A percentile compares a stretch with the other conserved stretches of the same genome.
These are phyloP conservation scores for Scheffersomyces amazonensis DNA, from an alignment of 805 yeast species.

Conservation along the genomic window DNA sequence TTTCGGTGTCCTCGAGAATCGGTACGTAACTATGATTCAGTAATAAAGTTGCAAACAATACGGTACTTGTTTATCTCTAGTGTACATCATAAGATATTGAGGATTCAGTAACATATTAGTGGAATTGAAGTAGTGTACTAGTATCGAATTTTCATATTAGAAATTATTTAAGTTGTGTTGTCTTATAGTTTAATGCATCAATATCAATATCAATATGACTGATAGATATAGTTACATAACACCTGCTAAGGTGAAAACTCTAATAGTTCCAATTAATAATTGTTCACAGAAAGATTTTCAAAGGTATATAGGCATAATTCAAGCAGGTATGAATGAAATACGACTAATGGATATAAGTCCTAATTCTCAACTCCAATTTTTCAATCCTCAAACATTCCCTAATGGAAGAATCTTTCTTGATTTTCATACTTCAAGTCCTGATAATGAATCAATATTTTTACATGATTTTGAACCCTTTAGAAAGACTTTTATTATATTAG, in stretches of 20 bases:
- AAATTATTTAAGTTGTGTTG: too few relatives aligned
- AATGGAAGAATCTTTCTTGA: constrained; percentile 68
- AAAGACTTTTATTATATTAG: constrained; percentile 63
- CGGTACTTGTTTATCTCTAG: too few relatives aligned
- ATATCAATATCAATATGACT: constrained; percentile 13
- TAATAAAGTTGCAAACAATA: too few relatives aligned
- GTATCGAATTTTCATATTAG: too few relatives aligned
- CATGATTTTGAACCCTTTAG: constrained; percentile 91
- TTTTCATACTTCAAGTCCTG: constrained; percentile 44
- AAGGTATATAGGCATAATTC: constrained; percentile 42
- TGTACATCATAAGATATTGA: too few relatives aligned
- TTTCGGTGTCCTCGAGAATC: too few relatives aligned
- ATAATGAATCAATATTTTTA: constrained; percentile 60
- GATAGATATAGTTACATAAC: constrained; percentile 50
- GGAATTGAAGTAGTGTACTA: too few relatives aligned
- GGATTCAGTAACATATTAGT: too few relatives aligned
- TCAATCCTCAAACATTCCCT: constrained; percentile 86
- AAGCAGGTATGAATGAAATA: constrained; percentile 52
- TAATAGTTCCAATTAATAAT: constrained; percentile 65
- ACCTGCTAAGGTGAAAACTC: constrained; percentile 64
- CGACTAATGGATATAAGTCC: constrained; percentile 76
- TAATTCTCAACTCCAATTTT: constrained; percentile 41
- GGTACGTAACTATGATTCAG: too few relatives aligned
- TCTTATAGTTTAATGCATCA: too few relatives aligned
- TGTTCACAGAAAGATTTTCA: constrained; percentile 42